Conservation (phyloP, 1,284 basidiomycete species). For the Golubevia sp. region DNA sequence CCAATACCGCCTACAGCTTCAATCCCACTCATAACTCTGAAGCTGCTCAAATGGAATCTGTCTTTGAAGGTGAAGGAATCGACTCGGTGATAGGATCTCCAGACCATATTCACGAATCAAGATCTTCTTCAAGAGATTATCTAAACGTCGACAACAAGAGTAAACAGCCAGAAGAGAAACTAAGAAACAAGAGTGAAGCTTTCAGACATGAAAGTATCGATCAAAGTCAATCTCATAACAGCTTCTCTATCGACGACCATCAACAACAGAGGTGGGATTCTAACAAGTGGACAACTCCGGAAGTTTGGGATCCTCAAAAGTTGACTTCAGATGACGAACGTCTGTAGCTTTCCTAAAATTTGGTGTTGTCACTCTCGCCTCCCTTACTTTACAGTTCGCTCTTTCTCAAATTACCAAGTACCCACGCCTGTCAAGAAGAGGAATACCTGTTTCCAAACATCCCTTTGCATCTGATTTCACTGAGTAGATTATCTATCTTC, state of each 20-base stretch:
- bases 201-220: not conserved
- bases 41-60: not conserved
- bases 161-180: not conserved
- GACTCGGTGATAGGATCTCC: not conserved
- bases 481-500: no score
- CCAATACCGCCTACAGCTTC: not conserved
- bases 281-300: not conserved
- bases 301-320: not conserved
- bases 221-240: not conserved
- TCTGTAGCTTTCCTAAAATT: no score
- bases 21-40: no score
- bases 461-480: no score
- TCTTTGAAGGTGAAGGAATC: not conserved
- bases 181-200: not conserved
- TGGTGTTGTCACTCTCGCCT: no score
- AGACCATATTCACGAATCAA: not conserved
- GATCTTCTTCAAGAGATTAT: no score
- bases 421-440: no score
- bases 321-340: not conserved
- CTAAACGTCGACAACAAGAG: no score
- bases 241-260: not conserved
- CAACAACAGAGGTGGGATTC: not conserved
- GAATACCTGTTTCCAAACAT: no score
- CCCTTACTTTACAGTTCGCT: no score
- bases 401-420: no score